Evolutionary conservation across 1,284 basidiomycete species (phyloP).

Genomic region (Pterula multifida): DNA sequence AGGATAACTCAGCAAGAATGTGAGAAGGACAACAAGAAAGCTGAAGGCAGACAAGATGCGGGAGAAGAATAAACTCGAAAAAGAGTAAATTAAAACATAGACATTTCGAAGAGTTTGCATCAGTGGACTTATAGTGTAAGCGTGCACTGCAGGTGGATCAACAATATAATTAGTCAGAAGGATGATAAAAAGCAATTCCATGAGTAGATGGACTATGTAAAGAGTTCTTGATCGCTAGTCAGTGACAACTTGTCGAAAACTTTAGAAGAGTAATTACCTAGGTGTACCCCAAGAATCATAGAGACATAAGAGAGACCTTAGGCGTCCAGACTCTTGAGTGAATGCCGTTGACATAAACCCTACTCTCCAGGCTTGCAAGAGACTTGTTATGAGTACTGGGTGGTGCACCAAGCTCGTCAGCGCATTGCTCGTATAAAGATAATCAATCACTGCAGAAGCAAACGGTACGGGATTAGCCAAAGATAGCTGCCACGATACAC

Average conservation of each 20-base stretch:
- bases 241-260: too few relatives aligned
- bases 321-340: not conserved
- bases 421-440: not conserved
- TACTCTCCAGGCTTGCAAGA: not conserved
- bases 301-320: not conserved
- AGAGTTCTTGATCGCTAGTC: too few relatives aligned
- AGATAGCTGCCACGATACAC: not conserved
- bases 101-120: not conserved
- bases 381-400: not conserved
- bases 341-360: not conserved
- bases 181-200: not conserved
- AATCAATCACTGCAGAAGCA: not conserved
- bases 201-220: not conserved
- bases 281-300: not conserved
- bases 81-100: not conserved
- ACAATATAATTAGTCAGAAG: not conserved
- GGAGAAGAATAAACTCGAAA: not conserved
- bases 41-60: not conserved
- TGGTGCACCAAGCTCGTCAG: not conserved
- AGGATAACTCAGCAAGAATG: not conserved
- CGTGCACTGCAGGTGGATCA: not conserved
- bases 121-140: not conserved
- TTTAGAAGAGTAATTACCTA: not conserved
- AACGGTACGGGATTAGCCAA: too few relatives aligned
- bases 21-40: not conserved